phyloP scores from a whole-genome alignment of 768 basidiomycete genomes.

The Boletus rubescentipes region DNA sequence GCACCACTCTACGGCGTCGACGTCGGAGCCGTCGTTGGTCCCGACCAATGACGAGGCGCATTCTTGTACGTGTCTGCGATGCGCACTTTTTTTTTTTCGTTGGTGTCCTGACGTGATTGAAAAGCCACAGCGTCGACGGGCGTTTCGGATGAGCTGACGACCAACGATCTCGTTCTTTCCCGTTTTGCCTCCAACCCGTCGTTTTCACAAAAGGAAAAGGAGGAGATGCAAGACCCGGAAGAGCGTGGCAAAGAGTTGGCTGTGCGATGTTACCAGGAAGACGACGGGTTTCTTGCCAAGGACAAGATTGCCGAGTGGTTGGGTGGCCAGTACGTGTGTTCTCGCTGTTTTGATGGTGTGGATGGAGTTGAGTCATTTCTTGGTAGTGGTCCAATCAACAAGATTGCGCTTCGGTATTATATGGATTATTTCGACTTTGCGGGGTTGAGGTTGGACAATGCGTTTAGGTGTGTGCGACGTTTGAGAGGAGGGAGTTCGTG shows the following conservation, averaged over 20 bases:
- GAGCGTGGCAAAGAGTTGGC: slow-evolving; percentile 71
- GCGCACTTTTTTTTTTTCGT: slow-evolving; percentile 13
- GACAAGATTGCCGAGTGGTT: slow-evolving; percentile 98
- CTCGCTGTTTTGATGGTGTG: background rate
- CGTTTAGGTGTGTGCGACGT: slow-evolving; percentile 66
- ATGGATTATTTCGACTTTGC: slow-evolving; percentile 89
- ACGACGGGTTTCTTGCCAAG: slow-evolving; percentile 71
- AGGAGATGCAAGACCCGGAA: slow-evolving; percentile 60
- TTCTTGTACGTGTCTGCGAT: slow-evolving; percentile 41
- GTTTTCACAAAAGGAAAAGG: slow-evolving; percentile 47
- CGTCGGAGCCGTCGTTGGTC: slow-evolving; percentile 80
- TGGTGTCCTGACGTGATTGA: slow-evolving; percentile 10
- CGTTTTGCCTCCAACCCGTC: slow-evolving; percentile 43
- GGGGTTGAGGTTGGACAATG: slow-evolving; percentile 77
- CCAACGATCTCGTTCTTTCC: slow-evolving; percentile 47
- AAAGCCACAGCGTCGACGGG: slow-evolving; percentile 24
- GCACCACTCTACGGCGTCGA: slow-evolving; percentile 72
- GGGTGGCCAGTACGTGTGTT: slow-evolving; percentile 78
- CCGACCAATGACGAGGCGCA: slow-evolving; percentile 49
- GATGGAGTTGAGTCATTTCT: background rate
- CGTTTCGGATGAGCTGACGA: slow-evolving; percentile 53
- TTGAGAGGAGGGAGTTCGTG: background rate
- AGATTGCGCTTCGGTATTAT: slow-evolving; percentile 72
- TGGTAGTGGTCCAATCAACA: slow-evolving; percentile 72
- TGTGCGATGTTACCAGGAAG: slow-evolving; percentile 78